Evolutionary conservation across 164 flowering plant genomes (phyloP).

Genomic region (Chimonanthus salicifolius): DNA sequence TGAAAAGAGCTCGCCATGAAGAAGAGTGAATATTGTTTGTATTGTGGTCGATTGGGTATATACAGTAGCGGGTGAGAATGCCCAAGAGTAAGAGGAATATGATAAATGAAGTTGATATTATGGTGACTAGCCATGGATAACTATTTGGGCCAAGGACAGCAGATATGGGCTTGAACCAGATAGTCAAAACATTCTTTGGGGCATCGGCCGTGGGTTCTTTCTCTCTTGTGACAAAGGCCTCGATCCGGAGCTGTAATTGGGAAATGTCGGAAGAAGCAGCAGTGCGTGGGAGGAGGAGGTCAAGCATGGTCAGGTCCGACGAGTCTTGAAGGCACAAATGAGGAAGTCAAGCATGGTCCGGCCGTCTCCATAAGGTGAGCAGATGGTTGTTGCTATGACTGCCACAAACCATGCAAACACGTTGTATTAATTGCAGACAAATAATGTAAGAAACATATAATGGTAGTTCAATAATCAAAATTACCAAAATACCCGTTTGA

Average conservation of each 20-base stretch:
- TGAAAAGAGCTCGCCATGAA: conserved; percentile 27
- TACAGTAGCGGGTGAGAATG: conserved; percentile 45
- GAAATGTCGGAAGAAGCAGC: conserved; percentile 27
- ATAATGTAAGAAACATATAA: neutral
- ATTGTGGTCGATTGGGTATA: conserved; percentile 68
- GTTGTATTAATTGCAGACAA: neutral
- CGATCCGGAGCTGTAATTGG: conserved; percentile 46
- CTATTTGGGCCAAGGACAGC: conserved; percentile 57
- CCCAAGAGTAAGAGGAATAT: conserved; percentile 53
- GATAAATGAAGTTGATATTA: conserved; percentile 65
- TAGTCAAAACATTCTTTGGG: conserved; percentile 19
- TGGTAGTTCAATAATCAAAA: too few species aligned
- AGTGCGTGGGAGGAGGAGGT: conserved; percentile 57
- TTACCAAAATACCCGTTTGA: too few species aligned
- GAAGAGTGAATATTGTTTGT: conserved; percentile 26
- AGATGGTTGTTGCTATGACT: neutral
- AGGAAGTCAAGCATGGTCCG: conserved; percentile 63
- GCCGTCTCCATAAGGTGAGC: conserved; percentile 30
- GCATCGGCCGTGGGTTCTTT: conserved; percentile 24
- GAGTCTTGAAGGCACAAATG: conserved; percentile 55
- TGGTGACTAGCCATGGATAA: conserved; percentile 68
- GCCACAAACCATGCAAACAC: neutral
- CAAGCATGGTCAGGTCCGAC: conserved; percentile 55
- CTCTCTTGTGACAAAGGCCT: conserved; percentile 74
- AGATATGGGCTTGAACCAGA: conserved; percentile 68